Conservation (phyloP, 352 stramenopile species). For the Globisporangium rhizosaccharum region DNA sequence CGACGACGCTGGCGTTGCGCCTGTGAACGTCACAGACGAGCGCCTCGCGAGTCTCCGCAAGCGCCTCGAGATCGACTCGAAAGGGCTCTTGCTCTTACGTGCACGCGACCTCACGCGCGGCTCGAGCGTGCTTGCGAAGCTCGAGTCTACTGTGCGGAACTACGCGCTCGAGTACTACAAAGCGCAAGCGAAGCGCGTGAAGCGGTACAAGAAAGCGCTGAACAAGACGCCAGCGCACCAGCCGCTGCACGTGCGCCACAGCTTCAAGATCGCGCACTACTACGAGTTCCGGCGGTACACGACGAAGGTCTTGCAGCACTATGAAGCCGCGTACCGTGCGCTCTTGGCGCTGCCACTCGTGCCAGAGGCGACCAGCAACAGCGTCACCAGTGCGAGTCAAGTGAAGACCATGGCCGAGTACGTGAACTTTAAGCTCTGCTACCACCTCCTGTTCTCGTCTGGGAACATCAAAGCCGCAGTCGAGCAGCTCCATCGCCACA, state of each 20-base stretch:
- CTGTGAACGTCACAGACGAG: conserved; percentile 71
- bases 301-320: conserved; percentile 83
- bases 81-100: conserved; percentile 61
- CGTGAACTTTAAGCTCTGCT: conserved; percentile 87
- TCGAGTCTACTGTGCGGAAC: conserved; percentile 66
- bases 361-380: conserved; percentile 29
- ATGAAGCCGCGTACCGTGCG: conserved; percentile 73
- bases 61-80: conserved; percentile 69
- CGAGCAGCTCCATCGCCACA: conserved; percentile 80
- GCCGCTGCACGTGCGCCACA: conserved; percentile 61
- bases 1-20: conserved; percentile 54
- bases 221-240: conserved; percentile 49
- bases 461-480: conserved; percentile 82
- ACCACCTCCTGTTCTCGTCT: conserved; percentile 83
- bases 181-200: conserved; percentile 82
- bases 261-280: conserved; percentile 88
- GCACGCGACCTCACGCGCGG: conserved; percentile 57
- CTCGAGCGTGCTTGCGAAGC: conserved; percentile 57
- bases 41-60: conserved; percentile 58
- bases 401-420: conserved; percentile 85
- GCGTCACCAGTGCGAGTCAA: conserved; percentile 38
- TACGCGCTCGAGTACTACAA: conserved; percentile 88
- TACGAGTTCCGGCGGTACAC: conserved; percentile 86
- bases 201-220: conserved; percentile 79
- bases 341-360: conserved; percentile 50